phyloP scores from a whole-genome alignment of 768 basidiomycete species.

The Lentinula sp. region DNA sequence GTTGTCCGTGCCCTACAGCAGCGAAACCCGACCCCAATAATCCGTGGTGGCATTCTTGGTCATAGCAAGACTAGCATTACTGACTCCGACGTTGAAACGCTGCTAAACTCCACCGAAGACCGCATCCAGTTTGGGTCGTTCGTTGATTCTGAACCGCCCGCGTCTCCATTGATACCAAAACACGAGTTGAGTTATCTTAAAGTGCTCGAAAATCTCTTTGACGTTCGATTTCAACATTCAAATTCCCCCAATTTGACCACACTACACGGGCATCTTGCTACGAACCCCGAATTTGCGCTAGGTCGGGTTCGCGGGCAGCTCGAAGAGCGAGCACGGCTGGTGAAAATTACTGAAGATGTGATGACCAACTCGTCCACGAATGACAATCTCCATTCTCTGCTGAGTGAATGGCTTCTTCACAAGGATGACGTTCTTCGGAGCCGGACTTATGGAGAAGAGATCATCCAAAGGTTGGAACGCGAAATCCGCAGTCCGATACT shows the following conservation, averaged over 20 bases:
- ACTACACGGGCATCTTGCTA: constrained; percentile 45
- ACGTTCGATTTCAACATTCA: constrained; percentile 51
- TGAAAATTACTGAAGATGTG: constrained; percentile 40
- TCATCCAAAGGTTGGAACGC: constrained; percentile 29
- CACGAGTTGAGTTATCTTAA: neutral
- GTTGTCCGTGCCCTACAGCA: constrained; percentile 17
- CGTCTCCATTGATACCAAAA: neutral
- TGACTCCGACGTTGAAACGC: neutral
- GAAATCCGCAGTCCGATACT: constrained; percentile 27
- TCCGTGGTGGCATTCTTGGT: neutral
- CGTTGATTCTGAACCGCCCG: no score
- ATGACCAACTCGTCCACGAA: constrained; percentile 30
- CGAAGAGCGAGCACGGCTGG: constrained; percentile 46
- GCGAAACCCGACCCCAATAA: neutral
- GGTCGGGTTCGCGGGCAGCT: constrained; percentile 62
- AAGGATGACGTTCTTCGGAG: constrained; percentile 42
- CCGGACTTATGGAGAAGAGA: constrained; percentile 33
- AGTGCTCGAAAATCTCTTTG: constrained; percentile 24
- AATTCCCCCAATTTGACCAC: constrained; percentile 53
- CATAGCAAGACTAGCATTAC: neutral
- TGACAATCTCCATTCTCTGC: constrained; percentile 39
- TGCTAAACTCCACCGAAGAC: neutral
- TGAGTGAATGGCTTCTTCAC: constrained; percentile 52
- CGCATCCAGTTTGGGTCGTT: neutral
- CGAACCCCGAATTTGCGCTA: constrained; percentile 66